phyloP scores from a whole-genome alignment of 2,329 filamentous ascomycete genomes.

The Diaporthe eres region DNA sequence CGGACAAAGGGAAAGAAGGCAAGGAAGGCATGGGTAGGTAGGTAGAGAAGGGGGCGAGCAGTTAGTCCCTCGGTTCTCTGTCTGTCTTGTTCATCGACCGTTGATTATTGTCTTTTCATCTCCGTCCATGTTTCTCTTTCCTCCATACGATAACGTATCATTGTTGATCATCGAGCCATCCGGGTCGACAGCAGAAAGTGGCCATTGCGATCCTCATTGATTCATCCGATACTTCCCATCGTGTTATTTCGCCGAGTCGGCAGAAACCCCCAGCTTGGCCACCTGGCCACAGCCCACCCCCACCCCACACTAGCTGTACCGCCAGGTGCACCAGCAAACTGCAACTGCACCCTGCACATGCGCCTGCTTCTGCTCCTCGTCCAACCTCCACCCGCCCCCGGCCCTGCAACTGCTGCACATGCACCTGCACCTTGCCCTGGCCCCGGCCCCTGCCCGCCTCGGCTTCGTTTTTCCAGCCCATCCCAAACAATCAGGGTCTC shows the following conservation, averaged over 20 bases:
- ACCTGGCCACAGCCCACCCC: background rate
- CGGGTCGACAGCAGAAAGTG: background rate
- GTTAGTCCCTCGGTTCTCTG: background rate
- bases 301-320: background rate
- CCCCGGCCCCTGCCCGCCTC: slow-evolving; percentile 13
- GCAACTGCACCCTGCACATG: background rate
- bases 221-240: background rate
- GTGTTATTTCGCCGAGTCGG: slow-evolving; percentile 4
- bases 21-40: too few species aligned
- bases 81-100: too few species aligned
- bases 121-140: too few species aligned
- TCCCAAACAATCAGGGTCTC: slow-evolving; percentile 28
- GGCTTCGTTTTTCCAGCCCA: slow-evolving; percentile 27
- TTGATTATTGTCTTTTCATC: too few species aligned
- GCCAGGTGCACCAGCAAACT: background rate
- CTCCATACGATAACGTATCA: background rate
- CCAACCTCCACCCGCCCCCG: background rate
- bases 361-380: background rate
- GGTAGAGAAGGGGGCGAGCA: too few species aligned
- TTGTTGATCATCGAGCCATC: background rate
- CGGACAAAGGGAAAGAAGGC: slow-evolving; percentile 18
- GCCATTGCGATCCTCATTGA: background rate
- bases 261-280: background rate
- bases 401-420: slow-evolving; percentile 1
- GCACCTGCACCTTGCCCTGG: background rate